Evolutionary conservation across 2,329 filamentous ascomycete genomes (phyloP).

Genomic region (Pseudocercospora musae): DNA sequence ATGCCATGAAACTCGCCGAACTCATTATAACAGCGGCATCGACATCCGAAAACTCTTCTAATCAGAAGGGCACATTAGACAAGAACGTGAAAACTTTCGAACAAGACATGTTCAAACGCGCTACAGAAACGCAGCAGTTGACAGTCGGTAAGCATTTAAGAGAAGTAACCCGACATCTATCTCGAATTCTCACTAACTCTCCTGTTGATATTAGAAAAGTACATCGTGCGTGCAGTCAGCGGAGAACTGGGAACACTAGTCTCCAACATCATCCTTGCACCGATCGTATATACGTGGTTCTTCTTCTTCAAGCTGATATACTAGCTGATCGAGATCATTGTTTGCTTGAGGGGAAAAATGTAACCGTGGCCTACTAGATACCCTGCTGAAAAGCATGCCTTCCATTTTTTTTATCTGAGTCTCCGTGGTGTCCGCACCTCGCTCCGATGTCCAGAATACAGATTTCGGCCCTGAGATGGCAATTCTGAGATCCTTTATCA

Average conservation of each 20-base stretch:
- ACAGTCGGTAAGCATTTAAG: conserved; percentile 27
- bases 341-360: not conserved
- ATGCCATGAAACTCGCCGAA: conserved; percentile 30
- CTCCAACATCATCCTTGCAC: conserved; percentile 19
- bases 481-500: no score
- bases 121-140: conserved; percentile 34
- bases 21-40: conserved; percentile 33
- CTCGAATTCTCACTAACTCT: not conserved
- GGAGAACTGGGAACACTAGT: conserved; percentile 22
- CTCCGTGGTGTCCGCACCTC: no score
- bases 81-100: conserved; percentile 35
- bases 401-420: no score
- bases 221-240: conserved; percentile 23
- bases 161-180: not conserved
- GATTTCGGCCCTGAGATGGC: no score
- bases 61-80: conserved; percentile 25
- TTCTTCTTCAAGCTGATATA: conserved; percentile 32
- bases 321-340: conserved; percentile 1
- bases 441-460: no score
- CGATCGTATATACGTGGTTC: conserved; percentile 31
- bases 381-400: no score
- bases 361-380: not conserved
- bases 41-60: not conserved
- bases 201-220: conserved; percentile 44
- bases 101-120: conserved; percentile 38